Conservation (phyloP, 208 protist genomes). For the Trypanosoma platydactyli region DNA sequence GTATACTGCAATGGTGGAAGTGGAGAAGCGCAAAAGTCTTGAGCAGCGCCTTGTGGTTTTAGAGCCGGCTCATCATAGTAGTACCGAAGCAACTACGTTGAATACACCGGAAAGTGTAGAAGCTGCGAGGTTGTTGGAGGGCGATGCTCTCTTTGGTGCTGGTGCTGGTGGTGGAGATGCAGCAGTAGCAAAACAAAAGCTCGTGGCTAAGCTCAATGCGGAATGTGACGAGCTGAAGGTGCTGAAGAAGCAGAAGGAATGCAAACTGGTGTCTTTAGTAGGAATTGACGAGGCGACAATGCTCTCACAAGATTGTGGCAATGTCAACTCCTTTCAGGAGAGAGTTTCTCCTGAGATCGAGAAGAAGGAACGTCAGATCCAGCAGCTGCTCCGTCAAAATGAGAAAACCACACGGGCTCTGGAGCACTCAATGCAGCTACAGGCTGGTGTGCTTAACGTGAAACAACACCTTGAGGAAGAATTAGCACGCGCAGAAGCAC, state of each 20-base stretch:
- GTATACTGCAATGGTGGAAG: constrained; percentile 80
- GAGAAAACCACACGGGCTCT: constrained; percentile 37
- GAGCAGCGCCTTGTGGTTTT: constrained; percentile 50
- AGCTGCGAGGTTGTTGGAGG: constrained; percentile 3
- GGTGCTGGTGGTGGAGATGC: not conserved
- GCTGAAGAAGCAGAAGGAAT: constrained; percentile 28
- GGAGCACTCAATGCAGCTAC: constrained; percentile 31
- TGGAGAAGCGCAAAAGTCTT: constrained; percentile 68
- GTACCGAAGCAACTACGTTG: not conserved
- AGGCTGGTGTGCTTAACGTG: constrained; percentile 28
- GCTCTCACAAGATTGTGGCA: not conserved
- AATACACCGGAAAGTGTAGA: not conserved
- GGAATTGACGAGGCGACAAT: not conserved
- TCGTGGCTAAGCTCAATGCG: constrained; percentile 32
- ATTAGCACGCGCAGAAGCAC: constrained; percentile 36
- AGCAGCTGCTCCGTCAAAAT: constrained; percentile 39
- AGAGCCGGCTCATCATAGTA: constrained; percentile 16
- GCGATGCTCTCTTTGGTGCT: constrained; percentile 7
- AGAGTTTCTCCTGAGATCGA: constrained; percentile 29
- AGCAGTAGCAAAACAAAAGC: constrained; percentile 8
- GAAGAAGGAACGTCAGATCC: constrained; percentile 24
- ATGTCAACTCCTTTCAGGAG: constrained; percentile 10
- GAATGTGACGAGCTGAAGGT: constrained; percentile 31
- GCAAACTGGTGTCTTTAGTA: constrained; percentile 23
- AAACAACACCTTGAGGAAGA: constrained; percentile 45